Percentiles rank a stretch among this genome's conserved stretches.
These are phyloP conservation scores for Geosmithia putterillii DNA, from an alignment of 2,329 filamentous ascomycete genomes.

Conservation along the genomic window DNA sequence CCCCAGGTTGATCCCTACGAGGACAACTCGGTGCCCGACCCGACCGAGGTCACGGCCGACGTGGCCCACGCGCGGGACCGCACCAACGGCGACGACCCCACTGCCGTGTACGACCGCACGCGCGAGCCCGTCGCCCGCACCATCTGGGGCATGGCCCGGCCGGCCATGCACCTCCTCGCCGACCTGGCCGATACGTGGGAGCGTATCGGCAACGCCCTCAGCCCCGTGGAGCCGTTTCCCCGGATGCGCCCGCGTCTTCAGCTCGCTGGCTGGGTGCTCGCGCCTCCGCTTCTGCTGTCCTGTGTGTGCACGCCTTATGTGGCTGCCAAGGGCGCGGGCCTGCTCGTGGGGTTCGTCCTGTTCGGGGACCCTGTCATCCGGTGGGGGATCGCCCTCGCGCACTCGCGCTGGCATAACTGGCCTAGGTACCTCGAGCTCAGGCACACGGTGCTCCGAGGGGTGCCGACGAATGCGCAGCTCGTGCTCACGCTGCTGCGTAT, in stretches of 20 bases:
- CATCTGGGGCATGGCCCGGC: constrained; percentile 66
- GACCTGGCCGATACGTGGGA: constrained; percentile 38
- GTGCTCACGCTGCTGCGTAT: constrained; percentile 70
- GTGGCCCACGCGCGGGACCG: constrained; percentile 27
- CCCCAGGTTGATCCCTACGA: constrained; percentile 49
- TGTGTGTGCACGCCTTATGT: constrained; percentile 44
- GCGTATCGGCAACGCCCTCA: constrained; percentile 41
- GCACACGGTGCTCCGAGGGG: constrained; percentile 66
- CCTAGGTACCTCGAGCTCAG: constrained; percentile 60
- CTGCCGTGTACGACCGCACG: constrained; percentile 50
- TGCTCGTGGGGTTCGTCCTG: constrained; percentile 61
- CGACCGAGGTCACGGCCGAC: constrained; percentile 21
- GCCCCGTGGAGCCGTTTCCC: constrained; percentile 52
- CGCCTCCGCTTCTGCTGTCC: constrained; percentile 38
- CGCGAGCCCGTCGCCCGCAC: constrained; percentile 66
- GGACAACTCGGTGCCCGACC: constrained; percentile 42
- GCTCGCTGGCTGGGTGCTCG: constrained; percentile 38
- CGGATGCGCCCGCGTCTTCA: constrained; percentile 36
- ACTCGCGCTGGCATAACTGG: constrained; percentile 57
- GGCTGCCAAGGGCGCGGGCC: constrained; percentile 51
- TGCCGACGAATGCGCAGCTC: constrained; percentile 78
- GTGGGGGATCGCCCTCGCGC: constrained; percentile 44
- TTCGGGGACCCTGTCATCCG: constrained; percentile 68
- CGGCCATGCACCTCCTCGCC: constrained; percentile 49
- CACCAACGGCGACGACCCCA: constrained; percentile 32